Evolutionary conservation across 306 rosid genomes (phyloP).

Genomic region (Carpinus viminea): DNA sequence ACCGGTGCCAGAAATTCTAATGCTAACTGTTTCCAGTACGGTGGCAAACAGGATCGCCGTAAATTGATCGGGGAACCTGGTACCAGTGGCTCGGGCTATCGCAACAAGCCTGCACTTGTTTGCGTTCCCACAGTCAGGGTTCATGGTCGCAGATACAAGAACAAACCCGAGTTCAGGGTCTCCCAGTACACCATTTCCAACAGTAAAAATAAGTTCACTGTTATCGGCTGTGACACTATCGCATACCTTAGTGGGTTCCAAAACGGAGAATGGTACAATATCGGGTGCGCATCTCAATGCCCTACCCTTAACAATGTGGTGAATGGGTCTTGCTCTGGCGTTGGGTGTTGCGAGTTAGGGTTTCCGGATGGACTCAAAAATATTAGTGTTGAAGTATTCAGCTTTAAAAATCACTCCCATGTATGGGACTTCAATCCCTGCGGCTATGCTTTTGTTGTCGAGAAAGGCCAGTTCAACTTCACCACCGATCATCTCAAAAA

Average conservation of each 20-base stretch:
- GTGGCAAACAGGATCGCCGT: too few species aligned
- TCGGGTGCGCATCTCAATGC: slow-evolving; percentile 20
- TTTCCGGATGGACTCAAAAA: not conserved
- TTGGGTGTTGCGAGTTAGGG: slow-evolving; percentile 28
- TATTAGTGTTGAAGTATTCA: not conserved
- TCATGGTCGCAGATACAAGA: too few species aligned
- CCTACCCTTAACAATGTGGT: not conserved
- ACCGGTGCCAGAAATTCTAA: too few species aligned
- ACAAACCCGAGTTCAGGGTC: rapidly evolving
- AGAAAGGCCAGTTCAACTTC: slow-evolving; percentile 9
- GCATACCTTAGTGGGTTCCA: not conserved
- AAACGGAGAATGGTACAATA: not conserved
- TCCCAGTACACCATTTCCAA: slow-evolving; percentile 6
- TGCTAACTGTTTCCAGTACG: too few species aligned
- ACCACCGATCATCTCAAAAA: not conserved
- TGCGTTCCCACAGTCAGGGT: too few species aligned
- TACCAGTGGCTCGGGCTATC: too few species aligned
- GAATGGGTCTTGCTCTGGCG: slow-evolving; percentile 5
- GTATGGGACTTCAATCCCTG: slow-evolving; percentile 24
- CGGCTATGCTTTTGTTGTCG: slow-evolving; percentile 22
- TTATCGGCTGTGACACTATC: slow-evolving; percentile 28
- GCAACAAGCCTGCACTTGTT: too few species aligned
- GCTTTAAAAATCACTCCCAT: not conserved
- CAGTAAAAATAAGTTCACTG: slow-evolving; percentile 24
- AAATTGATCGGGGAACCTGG: too few species aligned